Evolutionary conservation across 1,139 yeast species (phyloP).

Genomic region (Saccharomyces hybrid): DNA sequence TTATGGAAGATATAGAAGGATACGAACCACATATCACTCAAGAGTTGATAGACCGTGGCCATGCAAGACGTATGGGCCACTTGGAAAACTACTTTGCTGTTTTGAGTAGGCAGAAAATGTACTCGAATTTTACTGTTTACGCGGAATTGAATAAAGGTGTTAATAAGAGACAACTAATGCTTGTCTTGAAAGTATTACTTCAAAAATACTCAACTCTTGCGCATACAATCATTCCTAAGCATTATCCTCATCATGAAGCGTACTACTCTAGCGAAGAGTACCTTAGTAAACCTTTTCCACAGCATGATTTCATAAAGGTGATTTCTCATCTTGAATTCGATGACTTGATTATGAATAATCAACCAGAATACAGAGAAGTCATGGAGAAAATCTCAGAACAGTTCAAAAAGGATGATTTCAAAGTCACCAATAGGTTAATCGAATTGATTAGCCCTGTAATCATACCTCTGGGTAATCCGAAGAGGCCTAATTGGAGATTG

Average conservation of each 20-base stretch:
- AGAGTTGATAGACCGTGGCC: constrained; percentile 18
- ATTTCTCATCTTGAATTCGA: constrained; percentile 10
- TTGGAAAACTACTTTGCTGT: constrained; percentile 25
- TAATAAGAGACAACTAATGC: constrained; percentile 7
- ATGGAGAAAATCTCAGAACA: constrained; percentile 9
- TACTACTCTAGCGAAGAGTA: constrained; percentile 21
- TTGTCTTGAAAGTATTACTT: constrained; percentile 15
- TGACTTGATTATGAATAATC: constrained; percentile 22
- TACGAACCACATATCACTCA: constrained; percentile 6
- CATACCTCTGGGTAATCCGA: constrained; percentile 15
- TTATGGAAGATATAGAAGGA: constrained; percentile 2
- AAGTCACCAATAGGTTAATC: constrained; percentile 10
- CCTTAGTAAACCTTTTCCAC: constrained; percentile 15
- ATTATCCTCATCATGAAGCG: constrained; percentile 11
- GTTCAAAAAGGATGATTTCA: constrained; percentile 12
- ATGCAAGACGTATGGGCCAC: constrained; percentile 27
- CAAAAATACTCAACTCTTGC: constrained; percentile 19
- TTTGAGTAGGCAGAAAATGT: constrained; percentile 24
- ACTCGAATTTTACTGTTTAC: constrained; percentile 21
- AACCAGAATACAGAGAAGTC: constrained; percentile 10
- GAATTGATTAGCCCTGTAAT: constrained; percentile 13
- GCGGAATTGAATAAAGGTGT: constrained; percentile 15
- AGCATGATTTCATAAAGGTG: constrained; percentile 22
- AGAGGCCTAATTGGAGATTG: constrained; percentile 24
- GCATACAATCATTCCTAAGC: constrained; percentile 18